Percentiles rank a stretch among this genome's conserved stretches.
Evolutionary conservation across 495 filamentous ascomycete genomes (phyloP).

Genomic region (Terfezia claveryi): DNA sequence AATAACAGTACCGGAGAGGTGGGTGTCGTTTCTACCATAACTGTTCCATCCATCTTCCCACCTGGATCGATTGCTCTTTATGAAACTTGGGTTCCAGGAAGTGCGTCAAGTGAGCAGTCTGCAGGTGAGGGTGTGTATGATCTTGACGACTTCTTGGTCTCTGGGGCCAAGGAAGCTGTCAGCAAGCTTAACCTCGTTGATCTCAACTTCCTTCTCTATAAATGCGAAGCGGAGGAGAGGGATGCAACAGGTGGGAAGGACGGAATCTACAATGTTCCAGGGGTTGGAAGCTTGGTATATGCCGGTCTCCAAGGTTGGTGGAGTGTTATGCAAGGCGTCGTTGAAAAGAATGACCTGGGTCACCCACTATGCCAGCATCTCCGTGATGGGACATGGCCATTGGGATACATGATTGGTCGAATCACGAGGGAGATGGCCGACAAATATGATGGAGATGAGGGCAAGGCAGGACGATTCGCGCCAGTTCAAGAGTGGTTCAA

Average conservation of each 20-base stretch:
- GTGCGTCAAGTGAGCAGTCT: constrained; percentile 33
- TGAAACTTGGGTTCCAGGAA: constrained; percentile 73
- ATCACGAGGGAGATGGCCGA: constrained; percentile 30
- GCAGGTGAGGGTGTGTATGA: constrained; percentile 32
- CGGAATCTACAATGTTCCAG: constrained; percentile 72
- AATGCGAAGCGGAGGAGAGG: constrained; percentile 78
- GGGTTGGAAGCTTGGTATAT: constrained; percentile 67
- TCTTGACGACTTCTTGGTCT: constrained; percentile 53
- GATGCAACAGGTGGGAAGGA: constrained; percentile 59
- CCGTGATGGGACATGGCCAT: constrained; percentile 78
- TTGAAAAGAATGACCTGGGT: constrained; percentile 73
- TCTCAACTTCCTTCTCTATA: constrained; percentile 79
- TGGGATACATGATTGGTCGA: constrained; percentile 66
- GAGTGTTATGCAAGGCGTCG: constrained; percentile 70
- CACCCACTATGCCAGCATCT: constrained; percentile 87
- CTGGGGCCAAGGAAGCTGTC: constrained; percentile 63
- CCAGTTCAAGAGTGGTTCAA: constrained; percentile 38
- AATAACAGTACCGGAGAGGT: constrained; percentile 17
- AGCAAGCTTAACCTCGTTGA: constrained; percentile 48
- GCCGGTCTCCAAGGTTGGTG: constrained; percentile 97
- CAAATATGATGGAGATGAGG: neutral
- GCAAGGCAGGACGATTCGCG: neutral
- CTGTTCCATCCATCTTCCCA: constrained; percentile 58
- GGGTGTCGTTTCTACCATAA: constrained; percentile 52
- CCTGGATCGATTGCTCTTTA: constrained; percentile 88